Evolutionary conservation across 306 rosid species (phyloP).

Genomic region (Ammopiptanthus mongolicus): DNA sequence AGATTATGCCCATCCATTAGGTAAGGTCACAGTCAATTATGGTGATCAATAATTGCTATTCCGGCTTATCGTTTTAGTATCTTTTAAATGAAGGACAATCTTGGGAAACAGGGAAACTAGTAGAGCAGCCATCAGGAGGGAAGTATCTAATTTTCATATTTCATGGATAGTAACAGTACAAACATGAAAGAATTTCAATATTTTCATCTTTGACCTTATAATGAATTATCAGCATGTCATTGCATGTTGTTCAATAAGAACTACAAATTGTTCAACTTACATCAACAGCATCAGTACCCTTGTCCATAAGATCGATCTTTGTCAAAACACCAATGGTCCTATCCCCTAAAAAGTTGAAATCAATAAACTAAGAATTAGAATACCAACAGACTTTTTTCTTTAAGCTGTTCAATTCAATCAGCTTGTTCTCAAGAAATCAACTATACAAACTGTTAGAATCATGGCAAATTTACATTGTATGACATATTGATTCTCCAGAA

Average conservation of each 20-base stretch:
- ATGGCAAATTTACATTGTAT: neutral
- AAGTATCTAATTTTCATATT: neutral
- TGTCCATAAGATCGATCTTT: conserved; percentile 97
- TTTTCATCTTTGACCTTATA: neutral
- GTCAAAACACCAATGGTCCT: conserved; percentile 95
- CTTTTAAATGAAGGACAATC: neutral
- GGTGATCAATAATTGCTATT: neutral
- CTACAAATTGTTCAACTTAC: conserved; percentile 45
- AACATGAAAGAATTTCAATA: neutral
- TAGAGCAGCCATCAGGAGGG: neutral
- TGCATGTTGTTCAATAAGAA: conserved; percentile 1
- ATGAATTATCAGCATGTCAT: conserved; percentile 9
- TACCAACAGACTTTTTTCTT: neutral
- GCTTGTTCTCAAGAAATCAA: neutral
- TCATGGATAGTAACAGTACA: neutral
- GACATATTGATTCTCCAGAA: neutral
- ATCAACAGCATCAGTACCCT: conserved; percentile 98
- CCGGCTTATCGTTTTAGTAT: neutral
- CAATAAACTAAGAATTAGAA: conserved; percentile 17
- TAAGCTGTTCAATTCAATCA: neutral
- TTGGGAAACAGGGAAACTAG: neutral
- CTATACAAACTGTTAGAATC: neutral
- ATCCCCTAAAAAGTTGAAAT: conserved; percentile 59
- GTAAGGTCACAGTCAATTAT: neutral
- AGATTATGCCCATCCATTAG: neutral